These are phyloP conservation scores for Alternaria brassicicola DNA, from an alignment of 2,329 filamentous ascomycete genomes.

Conservation along the genomic window DNA sequence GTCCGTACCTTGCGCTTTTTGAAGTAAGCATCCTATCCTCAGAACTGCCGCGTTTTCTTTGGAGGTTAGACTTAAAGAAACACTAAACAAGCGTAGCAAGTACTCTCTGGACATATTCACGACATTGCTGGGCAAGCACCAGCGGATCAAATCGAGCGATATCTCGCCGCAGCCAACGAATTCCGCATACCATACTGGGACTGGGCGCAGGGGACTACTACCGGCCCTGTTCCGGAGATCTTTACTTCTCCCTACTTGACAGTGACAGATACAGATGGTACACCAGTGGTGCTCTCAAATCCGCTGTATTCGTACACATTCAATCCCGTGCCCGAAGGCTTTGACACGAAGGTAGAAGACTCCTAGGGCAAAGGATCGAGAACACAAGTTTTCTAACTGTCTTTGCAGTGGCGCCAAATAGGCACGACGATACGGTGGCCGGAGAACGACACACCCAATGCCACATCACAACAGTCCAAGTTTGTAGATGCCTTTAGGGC, in stretches of 20 bases:
- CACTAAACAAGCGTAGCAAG: slow-evolving; percentile 29
- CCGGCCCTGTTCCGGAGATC: slow-evolving; percentile 32
- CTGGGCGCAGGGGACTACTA: slow-evolving; percentile 34
- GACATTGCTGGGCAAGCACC: slow-evolving; percentile 26
- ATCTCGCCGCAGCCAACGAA: slow-evolving; percentile 30
- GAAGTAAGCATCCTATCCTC: slow-evolving; percentile 52
- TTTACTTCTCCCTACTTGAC: slow-evolving; percentile 25
- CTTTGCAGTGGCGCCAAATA: slow-evolving; percentile 27
- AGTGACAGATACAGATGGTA: slow-evolving; percentile 27
- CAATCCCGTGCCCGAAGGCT: slow-evolving; percentile 29
- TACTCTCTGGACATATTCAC: slow-evolving; percentile 33
- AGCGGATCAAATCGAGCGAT: slow-evolving; percentile 24
- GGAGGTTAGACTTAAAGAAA: too few relatives aligned
- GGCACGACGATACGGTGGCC: slow-evolving; percentile 44
- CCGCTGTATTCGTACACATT: slow-evolving; percentile 41
- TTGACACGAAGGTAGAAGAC: slow-evolving; percentile 28
- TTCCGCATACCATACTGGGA: slow-evolving; percentile 48
- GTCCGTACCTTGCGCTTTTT: slow-evolving; percentile 73
- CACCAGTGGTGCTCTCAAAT: slow-evolving; percentile 27
- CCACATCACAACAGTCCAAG: slow-evolving; percentile 22
- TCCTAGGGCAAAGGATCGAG: too few relatives aligned
- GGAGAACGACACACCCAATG: slow-evolving; percentile 20
- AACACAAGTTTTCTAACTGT: not conserved
- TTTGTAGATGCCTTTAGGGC: slow-evolving; percentile 20
- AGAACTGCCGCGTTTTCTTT: not conserved